phyloP scores from a whole-genome alignment of 768 basidiomycete species.

The Tulasnella sp. region DNA sequence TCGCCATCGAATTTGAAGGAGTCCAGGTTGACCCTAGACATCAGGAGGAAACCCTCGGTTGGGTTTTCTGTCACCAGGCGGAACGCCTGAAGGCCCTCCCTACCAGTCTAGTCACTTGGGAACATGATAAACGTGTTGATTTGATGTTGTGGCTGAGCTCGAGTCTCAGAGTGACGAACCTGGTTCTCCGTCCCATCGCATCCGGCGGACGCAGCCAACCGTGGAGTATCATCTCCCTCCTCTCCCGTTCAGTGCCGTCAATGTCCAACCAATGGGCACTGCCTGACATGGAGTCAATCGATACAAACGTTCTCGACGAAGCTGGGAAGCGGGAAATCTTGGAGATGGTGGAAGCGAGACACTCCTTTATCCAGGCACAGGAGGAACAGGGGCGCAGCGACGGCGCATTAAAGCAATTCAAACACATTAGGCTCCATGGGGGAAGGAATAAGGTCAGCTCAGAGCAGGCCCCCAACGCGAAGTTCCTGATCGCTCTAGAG shows the following conservation, averaged over 20 bases:
- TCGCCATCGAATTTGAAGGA: neutral
- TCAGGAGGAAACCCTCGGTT: neutral
- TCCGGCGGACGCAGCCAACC: neutral
- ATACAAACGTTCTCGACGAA: neutral
- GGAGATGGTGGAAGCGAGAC: neutral
- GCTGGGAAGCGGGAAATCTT: neutral
- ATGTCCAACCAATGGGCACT: neutral
- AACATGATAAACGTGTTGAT: neutral
- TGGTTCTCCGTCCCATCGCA: neutral
- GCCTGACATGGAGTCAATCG: neutral
- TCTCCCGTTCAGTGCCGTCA: neutral
- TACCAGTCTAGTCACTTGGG: neutral
- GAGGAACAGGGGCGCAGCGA: neutral
- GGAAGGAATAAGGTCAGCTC: neutral
- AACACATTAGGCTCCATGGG: neutral
- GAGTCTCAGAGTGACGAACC: neutral
- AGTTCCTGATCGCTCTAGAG: neutral
- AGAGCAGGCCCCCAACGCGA: neutral
- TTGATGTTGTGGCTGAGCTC: neutral
- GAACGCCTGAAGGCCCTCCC: neutral
- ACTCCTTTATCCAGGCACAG: neutral
- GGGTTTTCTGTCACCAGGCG: neutral
- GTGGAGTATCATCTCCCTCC: neutral
- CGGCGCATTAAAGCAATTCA: neutral
- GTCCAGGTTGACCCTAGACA: neutral